Percentiles rank a stretch among this genome's conserved stretches.
phyloP scores from a whole-genome alignment of 2,329 filamentous ascomycete genomes.

The Nemania abortiva region DNA sequence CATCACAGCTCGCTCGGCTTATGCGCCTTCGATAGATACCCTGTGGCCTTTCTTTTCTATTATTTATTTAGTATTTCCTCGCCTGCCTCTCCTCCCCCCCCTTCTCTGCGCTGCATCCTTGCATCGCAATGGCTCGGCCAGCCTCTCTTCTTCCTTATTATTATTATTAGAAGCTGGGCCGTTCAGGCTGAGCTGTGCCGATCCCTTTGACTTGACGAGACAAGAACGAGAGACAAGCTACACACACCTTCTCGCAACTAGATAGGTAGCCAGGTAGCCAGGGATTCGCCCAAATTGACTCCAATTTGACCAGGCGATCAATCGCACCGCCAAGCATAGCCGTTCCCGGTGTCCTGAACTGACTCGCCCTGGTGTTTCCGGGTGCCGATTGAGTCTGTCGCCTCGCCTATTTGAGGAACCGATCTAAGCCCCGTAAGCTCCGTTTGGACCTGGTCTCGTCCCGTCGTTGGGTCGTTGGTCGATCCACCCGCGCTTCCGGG shows the following conservation, averaged over 20 bases:
- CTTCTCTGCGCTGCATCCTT: neutral
- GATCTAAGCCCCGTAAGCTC: conserved; percentile 2
- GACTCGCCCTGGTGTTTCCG: neutral
- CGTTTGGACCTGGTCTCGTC: conserved; percentile 1
- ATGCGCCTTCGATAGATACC: neutral
- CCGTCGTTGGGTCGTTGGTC: neutral
- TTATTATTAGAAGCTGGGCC: neutral
- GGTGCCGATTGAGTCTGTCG: neutral
- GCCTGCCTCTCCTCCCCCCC: neutral
- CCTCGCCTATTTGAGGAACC: conserved; percentile 6
- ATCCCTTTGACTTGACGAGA: neutral
- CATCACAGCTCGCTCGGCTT: conserved; percentile 6
- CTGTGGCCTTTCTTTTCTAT: neutral
- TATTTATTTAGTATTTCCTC: neutral
- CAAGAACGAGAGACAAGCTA: too few species aligned
- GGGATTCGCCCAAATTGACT: neutral
- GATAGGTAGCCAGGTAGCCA: neutral
- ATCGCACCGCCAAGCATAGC: neutral
- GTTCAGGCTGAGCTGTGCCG: neutral
- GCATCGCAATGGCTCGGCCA: conserved; percentile 10
- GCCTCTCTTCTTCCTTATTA: conserved; percentile 6
- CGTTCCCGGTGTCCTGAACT: neutral
- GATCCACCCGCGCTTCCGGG: conserved; percentile 2
- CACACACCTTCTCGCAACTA: neutral
- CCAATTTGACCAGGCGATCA: neutral